Conservation (phyloP, 1,284 basidiomycete species). For the Stereum hirsutum region DNA sequence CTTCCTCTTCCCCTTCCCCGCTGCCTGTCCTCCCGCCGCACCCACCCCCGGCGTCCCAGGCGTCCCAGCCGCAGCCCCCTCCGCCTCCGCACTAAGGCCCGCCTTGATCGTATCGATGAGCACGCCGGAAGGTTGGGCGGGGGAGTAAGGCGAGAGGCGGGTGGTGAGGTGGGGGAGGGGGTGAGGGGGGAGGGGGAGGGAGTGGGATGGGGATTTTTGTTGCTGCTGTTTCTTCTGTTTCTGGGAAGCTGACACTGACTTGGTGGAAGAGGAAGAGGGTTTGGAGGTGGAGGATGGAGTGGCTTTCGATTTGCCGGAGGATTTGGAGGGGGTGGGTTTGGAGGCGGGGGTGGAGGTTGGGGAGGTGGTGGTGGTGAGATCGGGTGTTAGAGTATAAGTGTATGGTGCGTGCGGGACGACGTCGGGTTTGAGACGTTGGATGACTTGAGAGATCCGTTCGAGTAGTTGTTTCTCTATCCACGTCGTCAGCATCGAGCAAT, state of each 20-base stretch:
- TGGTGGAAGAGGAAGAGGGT: conserved; percentile 13
- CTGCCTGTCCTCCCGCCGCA: conserved; percentile 24
- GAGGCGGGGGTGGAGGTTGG: conserved; percentile 4
- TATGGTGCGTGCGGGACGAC: conserved; percentile 65
- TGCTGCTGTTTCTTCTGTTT: conserved; percentile 18
- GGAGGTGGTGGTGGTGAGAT: too few relatives aligned
- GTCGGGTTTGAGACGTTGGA: conserved; percentile 68
- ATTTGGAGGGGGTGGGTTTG: conserved; percentile 1
- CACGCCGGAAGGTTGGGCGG: conserved; percentile 62
- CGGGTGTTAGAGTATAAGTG: too few relatives aligned
- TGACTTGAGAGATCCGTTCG: conserved; percentile 65
- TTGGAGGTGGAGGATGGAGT: too few relatives aligned
- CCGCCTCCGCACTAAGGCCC: conserved; percentile 63
- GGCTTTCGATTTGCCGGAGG: conserved; percentile 8
- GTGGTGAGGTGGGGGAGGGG: conserved; percentile 43
- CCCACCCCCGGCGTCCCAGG: too few relatives aligned
- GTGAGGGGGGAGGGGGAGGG: conserved; percentile 39
- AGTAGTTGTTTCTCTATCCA: conserved; percentile 75
- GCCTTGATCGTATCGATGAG: conserved; percentile 73
- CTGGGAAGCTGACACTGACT: conserved; percentile 16
- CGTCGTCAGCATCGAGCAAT: conserved; percentile 1
- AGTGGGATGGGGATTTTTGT: conserved; percentile 31
- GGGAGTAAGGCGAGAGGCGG: conserved; percentile 57
- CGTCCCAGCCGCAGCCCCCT: conserved; percentile 30
- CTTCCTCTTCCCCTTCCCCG: conserved; percentile 68